Evolutionary conservation across 2,329 filamentous ascomycete species (phyloP), one percentile per base, ranked within the genome.

Genomic region (Aspergillus sclerotialis): DNA sequence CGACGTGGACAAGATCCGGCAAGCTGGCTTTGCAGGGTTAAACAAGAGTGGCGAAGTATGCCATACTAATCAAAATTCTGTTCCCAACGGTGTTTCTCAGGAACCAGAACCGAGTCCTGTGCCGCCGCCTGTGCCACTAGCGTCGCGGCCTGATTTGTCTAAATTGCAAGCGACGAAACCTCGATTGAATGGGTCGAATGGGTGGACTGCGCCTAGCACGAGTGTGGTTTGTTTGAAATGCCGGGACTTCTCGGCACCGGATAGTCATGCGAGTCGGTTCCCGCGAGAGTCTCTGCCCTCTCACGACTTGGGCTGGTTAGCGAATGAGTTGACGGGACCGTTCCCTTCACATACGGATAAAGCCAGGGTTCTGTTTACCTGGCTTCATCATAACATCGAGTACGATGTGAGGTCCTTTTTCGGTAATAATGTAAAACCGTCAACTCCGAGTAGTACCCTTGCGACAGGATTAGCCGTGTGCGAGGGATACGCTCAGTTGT

Each of bases 351-450:
- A 69, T 1, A 94, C 90, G 0, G 90, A 96, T 60, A 95, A 95
- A 65, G 90, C 92, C 2, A 76, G 92, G 17, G 87, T 80, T 2
- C 85, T 98, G 39, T 96, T 96, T 56, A 86, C 84, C 1, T 98
- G 92, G 92, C 78, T 89, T 26, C 90, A 96, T 61, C 81, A 96
- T 61, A 96, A 96, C 50, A 80, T 98, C 38, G 73, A 72, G 30
- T 98, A 96, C 57, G 86, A 96, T 55, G 78, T 79, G 0, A 72
- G 76, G 16, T 75, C 80, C 15, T 94, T 95, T 65, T 93, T 93
- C 53, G 76, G 72, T 37, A 76, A 80, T 23, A 78, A 69, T 30
- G 67, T 94, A 19, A 72, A 78, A 42, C 69, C 74, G 6, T 79
- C 78, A 27, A 82, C 78, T 0, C 82, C 87, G 0, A 75, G 80